Conservation (phyloP, 306 rosid species). For the Castanopsis chinensis region DNA sequence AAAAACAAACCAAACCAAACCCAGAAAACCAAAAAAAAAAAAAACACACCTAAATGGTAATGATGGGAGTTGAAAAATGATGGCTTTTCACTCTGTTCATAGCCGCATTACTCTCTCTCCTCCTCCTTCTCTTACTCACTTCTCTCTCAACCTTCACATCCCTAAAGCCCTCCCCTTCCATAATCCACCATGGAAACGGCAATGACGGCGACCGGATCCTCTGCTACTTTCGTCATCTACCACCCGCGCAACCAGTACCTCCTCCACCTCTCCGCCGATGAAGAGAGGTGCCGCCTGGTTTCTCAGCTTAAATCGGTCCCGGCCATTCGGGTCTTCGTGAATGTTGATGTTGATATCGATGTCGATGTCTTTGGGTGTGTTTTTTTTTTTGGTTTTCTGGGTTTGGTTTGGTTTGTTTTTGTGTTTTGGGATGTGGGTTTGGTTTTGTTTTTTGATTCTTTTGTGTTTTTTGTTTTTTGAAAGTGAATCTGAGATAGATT, state of each 20-base stretch:
- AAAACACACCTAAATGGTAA: too few relatives aligned
- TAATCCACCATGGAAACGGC: conserved; percentile 72
- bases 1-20: too few relatives aligned
- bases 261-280: conserved; percentile 67
- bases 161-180: conserved; percentile 58
- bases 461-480: too few relatives aligned
- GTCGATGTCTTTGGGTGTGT: too few relatives aligned
- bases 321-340: conserved; percentile 72
- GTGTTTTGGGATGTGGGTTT: too few relatives aligned
- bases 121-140: conserved; percentile 55
- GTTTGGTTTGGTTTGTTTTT: too few relatives aligned
- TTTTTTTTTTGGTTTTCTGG: too few relatives aligned
- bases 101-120: conserved; percentile 57
- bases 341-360: too few relatives aligned
- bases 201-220: conserved; percentile 69
- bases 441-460: too few relatives aligned
- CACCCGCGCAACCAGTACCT: conserved; percentile 86
- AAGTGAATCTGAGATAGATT: too few relatives aligned
- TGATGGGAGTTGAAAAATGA: conserved; percentile 89
- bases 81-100: conserved; percentile 80
- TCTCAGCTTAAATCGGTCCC: conserved; percentile 49
- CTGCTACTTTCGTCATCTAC: conserved; percentile 75
- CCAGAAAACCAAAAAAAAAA: too few relatives aligned
- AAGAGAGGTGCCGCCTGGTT: conserved; percentile 51
- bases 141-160: conserved; percentile 67